Base-by-base conservation (phyloP, 768 basidiomycete genomes). In the Xanthoconium stramineum region DNA sequence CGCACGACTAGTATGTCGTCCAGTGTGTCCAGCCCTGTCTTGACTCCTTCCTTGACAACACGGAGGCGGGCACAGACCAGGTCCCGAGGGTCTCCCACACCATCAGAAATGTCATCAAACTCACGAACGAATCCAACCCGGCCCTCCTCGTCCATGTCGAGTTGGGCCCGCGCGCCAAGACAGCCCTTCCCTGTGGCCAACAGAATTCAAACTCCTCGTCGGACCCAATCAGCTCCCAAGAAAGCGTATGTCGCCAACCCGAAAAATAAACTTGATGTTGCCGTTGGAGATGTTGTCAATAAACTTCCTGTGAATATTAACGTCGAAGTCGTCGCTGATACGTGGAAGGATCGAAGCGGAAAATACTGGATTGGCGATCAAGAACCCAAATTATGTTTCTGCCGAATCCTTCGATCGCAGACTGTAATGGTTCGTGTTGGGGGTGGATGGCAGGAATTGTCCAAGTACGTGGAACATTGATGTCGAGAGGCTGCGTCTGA, bases 351-450 rank as follows among this genome's bases (percentile, higher is more conserved):
- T 68, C 86, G 91, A 72, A 94, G 92, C 58, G 94, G 94, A 19
- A 94, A 94, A 66, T 94, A 95, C 66, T 96, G 92, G 94, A 97
- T 96, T 62, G 95, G 95, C 14, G 87, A 92, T 61, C 84, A 91
- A 62, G 91, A 95, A 50, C 84, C 92, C 7, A 93, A 86, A 70
- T 76, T 96, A 33, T 95, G 92, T 70, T 96, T 94, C 70, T 94
- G 93, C 70, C 83, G 94, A 29, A 96, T 96, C 45, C 74, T 96
- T 29, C 85, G 93, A 12, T 93, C 89, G 2, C 89, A 93, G 64
- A 94, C 90, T 0, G 94, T 96, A 59, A 97, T 97, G 94, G 94
- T 98, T 43, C 83, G 94, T 56, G 92, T 97, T 14, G 94, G 94
- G 29, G 95, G 95, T 36, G 95, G 95, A 17, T 98, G 94, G 94